Evolutionary conservation across 495 filamentous ascomycete species (phyloP).

Genomic region (Patellaria atrata): DNA sequence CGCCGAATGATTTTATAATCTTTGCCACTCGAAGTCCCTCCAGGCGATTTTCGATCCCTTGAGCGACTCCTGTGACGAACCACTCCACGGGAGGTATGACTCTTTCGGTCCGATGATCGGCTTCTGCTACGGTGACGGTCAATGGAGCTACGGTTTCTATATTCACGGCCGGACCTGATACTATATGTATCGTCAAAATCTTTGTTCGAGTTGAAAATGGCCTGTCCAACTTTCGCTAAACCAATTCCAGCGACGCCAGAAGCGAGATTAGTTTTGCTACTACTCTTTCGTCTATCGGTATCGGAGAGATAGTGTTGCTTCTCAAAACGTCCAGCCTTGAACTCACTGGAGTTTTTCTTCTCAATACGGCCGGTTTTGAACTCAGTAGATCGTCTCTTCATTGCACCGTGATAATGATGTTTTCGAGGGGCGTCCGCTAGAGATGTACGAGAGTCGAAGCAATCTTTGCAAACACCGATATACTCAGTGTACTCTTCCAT

Average conservation of each 20-base stretch:
- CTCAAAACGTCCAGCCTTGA: constrained; percentile 44
- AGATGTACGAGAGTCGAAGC: constrained; percentile 49
- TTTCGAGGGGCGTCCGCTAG: constrained; percentile 49
- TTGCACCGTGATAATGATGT: constrained; percentile 36
- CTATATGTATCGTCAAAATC: constrained; percentile 49
- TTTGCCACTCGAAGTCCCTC: constrained; percentile 12
- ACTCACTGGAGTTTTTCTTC: constrained; percentile 26
- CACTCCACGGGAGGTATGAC: constrained; percentile 33
- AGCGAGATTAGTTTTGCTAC: constrained; percentile 32
- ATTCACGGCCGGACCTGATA: constrained; percentile 34
- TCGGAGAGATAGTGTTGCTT: constrained; percentile 33
- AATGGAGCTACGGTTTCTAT: constrained; percentile 22
- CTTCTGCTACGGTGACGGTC: constrained; percentile 25
- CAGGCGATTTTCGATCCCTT: constrained; percentile 14
- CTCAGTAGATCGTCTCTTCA: constrained; percentile 19
- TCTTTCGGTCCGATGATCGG: constrained; percentile 24
- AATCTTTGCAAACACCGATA: constrained; percentile 53
- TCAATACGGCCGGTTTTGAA: constrained; percentile 14
- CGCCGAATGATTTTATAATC: constrained; percentile 17
- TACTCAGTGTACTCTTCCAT: constrained; percentile 64
- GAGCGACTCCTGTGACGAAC: constrained; percentile 13
- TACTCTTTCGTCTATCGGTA: constrained; percentile 29
- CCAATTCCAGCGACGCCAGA: constrained; percentile 36
- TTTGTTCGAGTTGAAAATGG: constrained; percentile 34
- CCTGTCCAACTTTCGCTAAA: constrained; percentile 34